A percentile compares a stretch with the other conserved stretches of the same genome.
Conservation (phyloP, 108 stramenopile genomes). For the Cyclotella kingstonii region DNA sequence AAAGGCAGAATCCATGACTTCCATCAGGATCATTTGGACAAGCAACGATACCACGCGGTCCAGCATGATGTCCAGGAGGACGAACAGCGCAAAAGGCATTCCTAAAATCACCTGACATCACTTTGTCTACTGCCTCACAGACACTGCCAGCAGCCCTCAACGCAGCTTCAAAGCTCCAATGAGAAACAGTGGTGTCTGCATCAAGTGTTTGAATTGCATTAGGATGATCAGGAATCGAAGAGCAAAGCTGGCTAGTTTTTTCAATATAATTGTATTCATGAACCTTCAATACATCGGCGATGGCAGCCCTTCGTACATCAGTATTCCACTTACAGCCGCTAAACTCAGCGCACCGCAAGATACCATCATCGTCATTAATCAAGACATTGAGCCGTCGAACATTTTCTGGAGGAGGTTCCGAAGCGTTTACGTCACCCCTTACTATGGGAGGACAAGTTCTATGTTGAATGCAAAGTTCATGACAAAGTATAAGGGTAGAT, state of each 20-base stretch:
- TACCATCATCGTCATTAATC: slow-evolving; percentile 76
- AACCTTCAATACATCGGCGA: slow-evolving; percentile 84
- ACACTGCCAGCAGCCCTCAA: slow-evolving; percentile 87
- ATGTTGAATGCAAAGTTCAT: slow-evolving; percentile 80
- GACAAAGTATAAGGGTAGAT: slow-evolving; percentile 69
- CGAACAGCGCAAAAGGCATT: slow-evolving; percentile 96
- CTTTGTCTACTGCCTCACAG: slow-evolving; percentile 85
- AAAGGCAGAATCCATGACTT: slow-evolving; percentile 95
- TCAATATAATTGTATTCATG: slow-evolving; percentile 91
- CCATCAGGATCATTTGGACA: slow-evolving; percentile 88
- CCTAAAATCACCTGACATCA: slow-evolving; percentile 74
- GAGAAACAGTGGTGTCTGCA: slow-evolving; percentile 82
- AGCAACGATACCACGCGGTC: slow-evolving; percentile 90
- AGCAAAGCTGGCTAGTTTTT: slow-evolving; percentile 68
- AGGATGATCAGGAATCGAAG: slow-evolving; percentile 83
- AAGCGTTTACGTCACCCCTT: slow-evolving; percentile 52
- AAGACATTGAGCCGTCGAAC: slow-evolving; percentile 79
- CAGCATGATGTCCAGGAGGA: slow-evolving; percentile 99
- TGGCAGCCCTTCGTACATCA: slow-evolving; percentile 71
- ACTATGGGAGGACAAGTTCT: slow-evolving; percentile 82
- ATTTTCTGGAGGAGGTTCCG: slow-evolving; percentile 86
- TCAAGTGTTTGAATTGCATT: slow-evolving; percentile 79
- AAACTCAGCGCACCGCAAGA: slow-evolving; percentile 76
- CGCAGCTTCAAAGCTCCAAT: slow-evolving; percentile 90
- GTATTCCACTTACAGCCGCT: slow-evolving; percentile 63